Evolutionary conservation across 2,329 filamentous ascomycete species (phyloP).

Genomic region (Aphanocladium album): DNA sequence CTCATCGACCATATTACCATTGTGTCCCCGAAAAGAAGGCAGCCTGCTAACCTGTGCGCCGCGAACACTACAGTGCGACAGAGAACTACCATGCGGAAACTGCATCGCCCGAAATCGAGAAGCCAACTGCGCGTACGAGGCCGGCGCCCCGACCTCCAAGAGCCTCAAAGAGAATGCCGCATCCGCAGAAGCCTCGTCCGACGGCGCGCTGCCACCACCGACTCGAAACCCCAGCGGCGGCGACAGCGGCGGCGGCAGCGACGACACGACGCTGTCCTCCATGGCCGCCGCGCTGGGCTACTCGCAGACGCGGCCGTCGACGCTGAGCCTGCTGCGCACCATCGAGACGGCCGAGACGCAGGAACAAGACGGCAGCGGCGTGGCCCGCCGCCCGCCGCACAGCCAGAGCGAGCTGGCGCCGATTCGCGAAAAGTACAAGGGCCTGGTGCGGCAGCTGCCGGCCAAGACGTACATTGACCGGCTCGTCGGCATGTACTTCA

Average conservation of each 20-base stretch:
- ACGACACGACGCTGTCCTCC: slow-evolving; percentile 32
- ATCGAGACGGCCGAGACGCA: slow-evolving; percentile 43
- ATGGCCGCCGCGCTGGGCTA: slow-evolving; percentile 51
- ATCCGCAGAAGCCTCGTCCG: background rate
- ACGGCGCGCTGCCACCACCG: background rate
- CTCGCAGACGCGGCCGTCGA: slow-evolving; percentile 45
- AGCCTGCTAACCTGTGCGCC: background rate
- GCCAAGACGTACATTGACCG: slow-evolving; percentile 49
- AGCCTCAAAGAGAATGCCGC: background rate
- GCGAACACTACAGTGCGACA: slow-evolving; percentile 45
- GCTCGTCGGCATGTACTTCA: slow-evolving; percentile 50
- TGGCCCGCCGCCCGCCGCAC: background rate
- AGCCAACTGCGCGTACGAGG: slow-evolving; percentile 53
- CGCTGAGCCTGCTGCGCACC: slow-evolving; percentile 49
- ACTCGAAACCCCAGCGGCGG: background rate
- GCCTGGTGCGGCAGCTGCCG: slow-evolving; percentile 52
- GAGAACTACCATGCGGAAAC: slow-evolving; percentile 54
- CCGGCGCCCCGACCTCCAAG: slow-evolving; percentile 36
- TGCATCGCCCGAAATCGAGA: slow-evolving; percentile 54
- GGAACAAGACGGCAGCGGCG: slow-evolving; percentile 18
- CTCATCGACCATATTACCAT: background rate
- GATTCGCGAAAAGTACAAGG: slow-evolving; percentile 53
- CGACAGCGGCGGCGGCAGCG: background rate
- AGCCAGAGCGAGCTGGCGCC: slow-evolving; percentile 18
- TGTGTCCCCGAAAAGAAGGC: background rate